Base-by-base conservation (phyloP, 129 eudicot species). In the Deinandra increscens region DNA sequence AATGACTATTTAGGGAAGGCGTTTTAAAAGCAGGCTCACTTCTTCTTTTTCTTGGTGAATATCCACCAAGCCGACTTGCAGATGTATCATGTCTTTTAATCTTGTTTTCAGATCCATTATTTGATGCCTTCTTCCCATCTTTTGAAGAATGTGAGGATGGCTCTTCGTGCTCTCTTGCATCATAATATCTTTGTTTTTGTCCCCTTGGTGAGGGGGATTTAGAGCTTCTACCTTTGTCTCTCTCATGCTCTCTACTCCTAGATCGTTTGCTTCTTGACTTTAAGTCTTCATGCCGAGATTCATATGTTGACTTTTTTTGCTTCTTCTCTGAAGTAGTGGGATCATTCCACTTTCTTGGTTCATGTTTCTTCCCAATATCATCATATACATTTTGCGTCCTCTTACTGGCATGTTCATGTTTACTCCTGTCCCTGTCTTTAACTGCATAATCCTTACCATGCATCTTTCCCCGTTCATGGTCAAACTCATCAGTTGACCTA, bases 11-110 rank as follows among this genome's bases (percentile, higher is more conserved):
- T 60, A 96, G 85, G 26, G 93, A 82, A 71, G 99, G 93, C 49
- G 93, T 94, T 63, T 75, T 87, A 48, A 84, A 75, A 79, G 90
- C 93, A 75, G 93, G 81, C 22, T 87, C 96, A 19, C 81, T 83
- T 85, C 88, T 85, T 81, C 99, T 87, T 81, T 94, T 94, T 77
- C 99, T 85, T 64, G 99, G 99, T 39, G 99, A 94, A 87, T 89
- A 94, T 71, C 99, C 97, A 43, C 99, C 96, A 66, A 90, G 96
- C 42, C 90, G 80, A 77, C 91, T 89, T 66, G 87, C 72, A 66
- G 93, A 75, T 17, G 58, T 60, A 44, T 77, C 81, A 74, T 89
- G 84, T 55, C 87, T 77, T 44, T 81, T 78, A 66, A 83, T 69
- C 33, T 84, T 86, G 60, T 77, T 77, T 81, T 59, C 77, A 9